Evolutionary conservation across 768 basidiomycete species (phyloP), one percentile per base, ranked within the genome.

Genomic region (Lentinus brumalis): DNA sequence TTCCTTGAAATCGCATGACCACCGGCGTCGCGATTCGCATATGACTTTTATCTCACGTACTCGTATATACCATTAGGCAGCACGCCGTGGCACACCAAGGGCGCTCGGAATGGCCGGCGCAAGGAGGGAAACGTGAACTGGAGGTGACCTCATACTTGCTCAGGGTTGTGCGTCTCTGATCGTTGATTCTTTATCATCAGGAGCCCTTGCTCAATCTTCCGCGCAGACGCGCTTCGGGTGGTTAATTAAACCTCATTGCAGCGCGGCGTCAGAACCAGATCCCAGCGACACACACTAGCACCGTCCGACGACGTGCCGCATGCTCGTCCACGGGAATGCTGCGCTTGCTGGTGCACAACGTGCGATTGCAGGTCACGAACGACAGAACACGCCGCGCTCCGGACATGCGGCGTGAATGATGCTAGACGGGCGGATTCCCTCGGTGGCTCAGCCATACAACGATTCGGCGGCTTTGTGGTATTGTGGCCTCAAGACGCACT

Each of bases 161-260:
- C 35, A 35, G 21, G 41, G 29, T 32, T 7, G 2, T 14, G 18
- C 16, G 47, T 26, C 46, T 45, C 45, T 32, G 32, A 53, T 29
- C 7, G 39, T 35, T 47, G 58, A 26, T 18, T 26, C 29, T 6
- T 49, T 49, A 49, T 49, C 45, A 40, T 11, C 47, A 59, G 47
- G 7, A 40, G 35, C 9, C 39, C 38, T 14, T 47, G 38, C 11
- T 16, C 50, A 39, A 47, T 30, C 16, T 15, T 26, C 58, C 39
- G 40, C 42, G 57, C 41, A 58, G 57, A 52, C 50, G 50, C 53
- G 60, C 60, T 61, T 61, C 60, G 60, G 41, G 50, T 41, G 42
- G 60, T 61, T 45, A 61, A 61, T 61, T 61, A 61, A 61, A 61
- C 54, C 60, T 61, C 60, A 41, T 61, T 61, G 60, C 54, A 61